Evolutionary conservation across 1,284 basidiomycete genomes (phyloP).

Genomic region (Coriolopsis trogii): DNA sequence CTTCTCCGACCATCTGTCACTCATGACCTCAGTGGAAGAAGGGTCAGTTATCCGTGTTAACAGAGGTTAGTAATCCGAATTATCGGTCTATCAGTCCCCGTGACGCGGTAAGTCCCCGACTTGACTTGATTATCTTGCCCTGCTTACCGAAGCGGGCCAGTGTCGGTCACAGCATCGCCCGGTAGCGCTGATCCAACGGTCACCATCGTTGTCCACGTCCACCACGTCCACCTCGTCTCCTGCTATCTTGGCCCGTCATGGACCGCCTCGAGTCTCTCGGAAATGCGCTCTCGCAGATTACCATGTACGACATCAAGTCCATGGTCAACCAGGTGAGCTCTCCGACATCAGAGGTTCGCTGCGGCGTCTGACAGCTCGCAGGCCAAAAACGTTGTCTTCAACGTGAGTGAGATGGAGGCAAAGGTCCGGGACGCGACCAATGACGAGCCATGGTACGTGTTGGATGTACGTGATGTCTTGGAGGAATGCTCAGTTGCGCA

Average conservation of each 20-base stretch:
- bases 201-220: conserved; percentile 20
- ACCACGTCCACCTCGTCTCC: conserved; percentile 7
- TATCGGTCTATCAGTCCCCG: too few species aligned
- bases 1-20: too few species aligned
- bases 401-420: conserved; percentile 96
- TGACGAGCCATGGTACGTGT: conserved; percentile 89
- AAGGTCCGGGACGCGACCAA: conserved; percentile 98
- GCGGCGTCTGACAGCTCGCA: conserved; percentile 31
- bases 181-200: too few species aligned
- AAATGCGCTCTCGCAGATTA: conserved; percentile 71
- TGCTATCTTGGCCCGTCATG: conserved; percentile 30
- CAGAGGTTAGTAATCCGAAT: too few species aligned
- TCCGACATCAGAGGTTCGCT: not conserved
- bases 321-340: conserved; percentile 87
- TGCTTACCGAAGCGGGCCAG: too few species aligned
- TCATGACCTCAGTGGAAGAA: too few species aligned
- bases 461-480: not conserved
- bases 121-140: too few species aligned
- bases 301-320: conserved; percentile 91
- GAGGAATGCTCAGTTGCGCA: conserved; percentile 35
- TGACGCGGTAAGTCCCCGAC: too few species aligned
- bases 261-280: conserved; percentile 65
- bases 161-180: too few species aligned
- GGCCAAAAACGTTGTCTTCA: conserved; percentile 91
- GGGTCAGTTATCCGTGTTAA: too few species aligned